Evolutionary conservation across 352 stramenopile genomes (phyloP), one percentile per base, ranked within the genome.

Genomic region (Pythium sukuiense): DNA sequence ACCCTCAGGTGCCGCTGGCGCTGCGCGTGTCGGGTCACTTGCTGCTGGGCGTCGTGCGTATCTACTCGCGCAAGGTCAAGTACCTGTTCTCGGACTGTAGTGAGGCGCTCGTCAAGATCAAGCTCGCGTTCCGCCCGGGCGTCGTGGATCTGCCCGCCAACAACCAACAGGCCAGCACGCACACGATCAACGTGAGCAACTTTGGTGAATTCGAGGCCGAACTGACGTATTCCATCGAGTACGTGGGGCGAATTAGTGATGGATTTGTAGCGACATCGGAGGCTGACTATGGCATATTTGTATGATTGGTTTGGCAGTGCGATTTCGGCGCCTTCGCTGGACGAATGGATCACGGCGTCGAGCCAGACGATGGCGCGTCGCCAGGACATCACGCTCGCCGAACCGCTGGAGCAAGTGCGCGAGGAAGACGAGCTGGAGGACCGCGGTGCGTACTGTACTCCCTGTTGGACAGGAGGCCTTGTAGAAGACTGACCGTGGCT

Each of bases 61-160:
- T 99, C 65, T 99, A 99, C 79, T 97, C 85, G 46, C 88, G 96
- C 52, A 99, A 99, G 64, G 89, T 99, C 39, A 97, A 98, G 65
- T 99, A 99, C 76, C 76, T 99, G 18, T 97, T 99, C 79, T 85
- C 95, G 53, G 98, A 99, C 84, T 99, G 96, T 83, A 99, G 95
- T 61, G 97, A 99, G 72, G 97, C 98, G 30, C 92, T 99, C 60
- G 92, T 99, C 30, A 99, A 99, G 83, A 99, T 99, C 64, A 99
- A 99, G 75, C 94, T 99, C 76, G 97, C 96, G 2, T 99, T 96
- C 67, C 87, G 88, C 9, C 88, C 88, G 0, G 87, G 87, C 5
- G 78, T 89, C 24, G 88, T 95, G 29, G 85, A 96, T 71, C 54
- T 96, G 50, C 88, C 88, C 0, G 72, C 76, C 9, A 77, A 72